Percentiles rank a stretch among this genome's conserved stretches.
phyloP scores from a whole-genome alignment of 2,329 filamentous ascomycete genomes.

The Monosporascus sp. region DNA sequence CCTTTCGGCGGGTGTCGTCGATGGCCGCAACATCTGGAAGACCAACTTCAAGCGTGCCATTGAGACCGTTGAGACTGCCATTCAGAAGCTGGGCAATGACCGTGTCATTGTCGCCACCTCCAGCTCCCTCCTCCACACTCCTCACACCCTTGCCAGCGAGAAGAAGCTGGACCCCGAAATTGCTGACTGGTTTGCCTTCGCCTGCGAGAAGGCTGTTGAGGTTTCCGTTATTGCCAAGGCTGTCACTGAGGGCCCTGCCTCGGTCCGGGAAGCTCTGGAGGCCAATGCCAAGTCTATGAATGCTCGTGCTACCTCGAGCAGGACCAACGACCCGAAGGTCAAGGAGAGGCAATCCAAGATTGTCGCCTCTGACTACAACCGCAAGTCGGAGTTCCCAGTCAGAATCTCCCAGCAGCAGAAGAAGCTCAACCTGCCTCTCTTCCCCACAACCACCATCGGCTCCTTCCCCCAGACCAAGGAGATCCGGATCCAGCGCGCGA shows the following conservation, averaged over 20 bases:
- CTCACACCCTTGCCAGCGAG: conserved; percentile 96
- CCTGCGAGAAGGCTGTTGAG: conserved; percentile 87
- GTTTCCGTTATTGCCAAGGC: conserved; percentile 94
- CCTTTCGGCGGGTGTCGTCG: conserved; percentile 93
- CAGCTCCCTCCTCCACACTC: conserved; percentile 95
- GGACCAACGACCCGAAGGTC: conserved; percentile 95
- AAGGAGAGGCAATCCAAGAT: conserved; percentile 94
- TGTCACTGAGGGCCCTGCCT: conserved; percentile 83
- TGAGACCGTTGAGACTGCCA: conserved; percentile 79
- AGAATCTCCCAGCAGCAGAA: conserved; percentile 87
- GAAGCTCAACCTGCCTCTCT: conserved; percentile 88
- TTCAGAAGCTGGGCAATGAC: conserved; percentile 95
- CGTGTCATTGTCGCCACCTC: conserved; percentile 96
- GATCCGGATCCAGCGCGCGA: conserved; percentile 94
- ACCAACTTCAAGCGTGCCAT: conserved; percentile 97
- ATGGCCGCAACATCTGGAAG: conserved; percentile 99
- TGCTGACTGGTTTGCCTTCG: conserved; percentile 98
- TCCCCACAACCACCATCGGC: conserved; percentile 98
- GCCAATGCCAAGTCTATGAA: conserved; percentile 94
- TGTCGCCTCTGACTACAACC: conserved; percentile 79
- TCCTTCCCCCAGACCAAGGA: conserved; percentile 99
- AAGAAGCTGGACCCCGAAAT: conserved; percentile 96
- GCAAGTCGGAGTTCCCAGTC: conserved; percentile 80
- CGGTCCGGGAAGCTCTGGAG: conserved; percentile 84
- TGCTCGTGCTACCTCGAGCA: conserved; percentile 83